Evolutionary conservation across 495 filamentous ascomycete genomes (phyloP), one percentile per base, ranked within the genome.

Genomic region (Trypethelium eluteriae): DNA sequence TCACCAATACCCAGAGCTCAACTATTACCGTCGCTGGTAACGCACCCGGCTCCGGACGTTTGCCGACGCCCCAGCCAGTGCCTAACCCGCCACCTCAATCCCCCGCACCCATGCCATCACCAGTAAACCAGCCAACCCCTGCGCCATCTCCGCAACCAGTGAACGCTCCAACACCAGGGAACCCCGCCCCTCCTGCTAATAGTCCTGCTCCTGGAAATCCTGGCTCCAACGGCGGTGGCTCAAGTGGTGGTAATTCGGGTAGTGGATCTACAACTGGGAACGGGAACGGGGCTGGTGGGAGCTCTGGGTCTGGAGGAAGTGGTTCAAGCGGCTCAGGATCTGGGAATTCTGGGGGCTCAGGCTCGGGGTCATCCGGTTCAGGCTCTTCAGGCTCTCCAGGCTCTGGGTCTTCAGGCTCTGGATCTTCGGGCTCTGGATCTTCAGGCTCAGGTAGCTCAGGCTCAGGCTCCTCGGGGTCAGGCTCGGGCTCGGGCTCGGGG

Each of bases 1-100:
- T 59, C 53, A 59, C 53, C 53, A 59, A 59, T 2, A 59, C 53
- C 53, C 53, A n/a, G 25, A 59, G 53, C 53, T 34, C 53, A 18
- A 59, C 53, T 32, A 59, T 59, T 32, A 59, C 53, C 14, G 53
- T 59, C 3, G 53, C 53, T 34, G 53, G 53, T 32, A 59, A 59
- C 14, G 53, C 53, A 6, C 53, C 53, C 14, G 53, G 53, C 18
- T 7, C 53, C 11, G 53, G 53, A 59, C 18, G 5, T 14, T 59
- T 32, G 7, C 53, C 53, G 7, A 7, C 53, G 7, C 53, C 53
- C 7, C n/a, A 36, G 53, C 53, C 53, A 34, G 53, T 5, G 2
- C 53, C 53, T 5, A 59, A 59, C 32, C 36, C 53, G 10, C 11
- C 25, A 3, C 32, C 3, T 7, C 53, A 18, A 34, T 3, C 25